Evolutionary conservation across 192 early-diverging fungal species (phyloP), one percentile per base, ranked within the genome.

Genomic region (Chytriomyces hyalinus): DNA sequence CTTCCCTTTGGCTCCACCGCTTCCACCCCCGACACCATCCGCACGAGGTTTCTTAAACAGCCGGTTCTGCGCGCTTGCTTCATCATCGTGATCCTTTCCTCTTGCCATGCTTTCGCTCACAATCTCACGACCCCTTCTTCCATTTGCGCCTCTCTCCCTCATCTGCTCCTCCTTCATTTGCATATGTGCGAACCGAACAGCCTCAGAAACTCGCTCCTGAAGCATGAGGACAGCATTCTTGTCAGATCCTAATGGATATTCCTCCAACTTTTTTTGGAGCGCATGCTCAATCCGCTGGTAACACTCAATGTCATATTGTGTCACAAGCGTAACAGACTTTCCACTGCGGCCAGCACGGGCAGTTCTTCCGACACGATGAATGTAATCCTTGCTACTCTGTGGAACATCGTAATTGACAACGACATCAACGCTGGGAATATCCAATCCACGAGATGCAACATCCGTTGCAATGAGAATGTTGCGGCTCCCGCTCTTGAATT

Each of bases 331-430:
- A 47, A 99, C 77, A 2, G 94, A 90, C 64, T 92, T 88, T 78
- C 97, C 97, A 50, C 89, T 91, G 51, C 92, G 78, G 10, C 98
- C 98, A 0, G 98, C 98, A 81, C 98, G 89, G 6, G 97, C 97
- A 8, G 97, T 98, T 82, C 97, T 91, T 47, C 97, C 97, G 6
- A 99, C 96, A 48, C 97, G 88, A 81, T 99, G 97, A 77, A 99
- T 96, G 75, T 99, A 99, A 82, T 96, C 96, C 72, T 95, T 95
- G 6, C 93, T 90, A 74, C 93, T 92, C 24, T 93, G 87, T 15
- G 97, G 96, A 20, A 99, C 91, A 79, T 99, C 97, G 79, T 95
- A 99, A 85, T 99, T 99, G 78, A 99, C 88, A 15, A 99, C 96
- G 65, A 95, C 83, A 76, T 99, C 95, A 6, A 98, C 97, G 1